Evolutionary conservation across 306 rosid genomes (phyloP).

Genomic region (Ceratonia siliqua): DNA sequence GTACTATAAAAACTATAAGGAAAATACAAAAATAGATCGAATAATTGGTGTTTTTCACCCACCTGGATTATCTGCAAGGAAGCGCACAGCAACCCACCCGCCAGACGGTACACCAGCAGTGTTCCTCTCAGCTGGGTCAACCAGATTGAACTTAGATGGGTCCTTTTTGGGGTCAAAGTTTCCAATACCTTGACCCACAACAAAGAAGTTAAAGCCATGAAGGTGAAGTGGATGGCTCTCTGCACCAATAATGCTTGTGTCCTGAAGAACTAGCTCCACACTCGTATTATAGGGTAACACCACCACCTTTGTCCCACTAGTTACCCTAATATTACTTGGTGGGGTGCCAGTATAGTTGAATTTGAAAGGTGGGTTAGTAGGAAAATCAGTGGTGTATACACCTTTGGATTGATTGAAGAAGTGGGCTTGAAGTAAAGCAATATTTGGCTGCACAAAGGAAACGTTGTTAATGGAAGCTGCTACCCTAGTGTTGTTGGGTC

Average conservation of each 20-base stretch:
- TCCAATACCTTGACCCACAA: conserved; percentile 52
- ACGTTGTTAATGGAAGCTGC: conserved; percentile 51
- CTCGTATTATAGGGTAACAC: conserved; percentile 46
- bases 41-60: background rate
- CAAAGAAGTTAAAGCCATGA: conserved; percentile 61
- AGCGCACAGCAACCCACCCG: conserved; percentile 62
- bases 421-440: conserved; percentile 54
- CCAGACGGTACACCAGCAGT: conserved; percentile 52
- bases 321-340: conserved; percentile 45
- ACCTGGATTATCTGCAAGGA: conserved; percentile 58
- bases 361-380: conserved; percentile 48
- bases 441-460: conserved; percentile 50
- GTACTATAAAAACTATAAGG: too few relatives aligned
- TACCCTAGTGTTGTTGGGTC: conserved; percentile 47
- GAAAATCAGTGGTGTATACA: conserved; percentile 50
- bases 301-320: conserved; percentile 49
- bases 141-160: conserved; percentile 47
- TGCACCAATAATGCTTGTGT: conserved; percentile 52
- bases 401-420: conserved; percentile 54
- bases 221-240: conserved; percentile 66
- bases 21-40: too few relatives aligned
- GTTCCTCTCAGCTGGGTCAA: conserved; percentile 63
- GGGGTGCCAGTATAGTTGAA: conserved; percentile 60
- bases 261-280: conserved; percentile 56
- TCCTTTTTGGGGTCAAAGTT: conserved; percentile 53